Conservation (phyloP, 352 stramenopile genomes). For the Phytophthora citricola region DNA sequence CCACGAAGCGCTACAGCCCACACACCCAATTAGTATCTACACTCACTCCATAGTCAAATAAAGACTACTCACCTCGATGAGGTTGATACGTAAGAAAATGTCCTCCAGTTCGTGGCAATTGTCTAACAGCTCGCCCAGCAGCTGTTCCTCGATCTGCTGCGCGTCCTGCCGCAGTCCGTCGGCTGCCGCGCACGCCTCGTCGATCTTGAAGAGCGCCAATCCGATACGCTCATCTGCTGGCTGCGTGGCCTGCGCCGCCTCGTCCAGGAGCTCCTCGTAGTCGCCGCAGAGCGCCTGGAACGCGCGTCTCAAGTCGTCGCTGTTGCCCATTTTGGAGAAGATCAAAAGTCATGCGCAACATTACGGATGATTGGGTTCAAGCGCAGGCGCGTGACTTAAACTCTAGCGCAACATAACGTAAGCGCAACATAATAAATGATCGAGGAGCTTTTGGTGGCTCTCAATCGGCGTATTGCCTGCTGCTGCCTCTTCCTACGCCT, state of each 20-base stretch:
- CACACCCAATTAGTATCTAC: constrained; percentile 2
- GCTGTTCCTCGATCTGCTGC: constrained; percentile 49
- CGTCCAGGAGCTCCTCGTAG: constrained; percentile 79
- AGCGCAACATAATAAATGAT: not conserved
- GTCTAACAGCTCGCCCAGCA: constrained; percentile 62
- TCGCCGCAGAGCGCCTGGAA: constrained; percentile 66
- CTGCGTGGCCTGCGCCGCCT: constrained; percentile 59
- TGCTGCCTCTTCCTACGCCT: not conserved
- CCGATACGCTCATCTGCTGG: constrained; percentile 75
- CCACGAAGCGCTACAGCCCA: constrained; percentile 60
- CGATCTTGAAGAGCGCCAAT: constrained; percentile 84
- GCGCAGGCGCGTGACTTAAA: not conserved
- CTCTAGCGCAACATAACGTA: not conserved
- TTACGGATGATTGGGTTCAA: not conserved
- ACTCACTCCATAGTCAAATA: not conserved
- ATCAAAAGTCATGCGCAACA: not conserved
- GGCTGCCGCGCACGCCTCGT: constrained; percentile 64
- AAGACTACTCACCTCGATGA: constrained; percentile 62
- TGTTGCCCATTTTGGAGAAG: constrained; percentile 19
- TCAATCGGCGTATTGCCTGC: not conserved
- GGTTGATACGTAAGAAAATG: constrained; percentile 77
- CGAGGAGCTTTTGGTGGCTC: not conserved
- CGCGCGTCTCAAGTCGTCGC: constrained; percentile 46
- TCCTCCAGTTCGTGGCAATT: constrained; percentile 83
- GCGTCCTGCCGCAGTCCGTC: constrained; percentile 63